phyloP scores from a whole-genome alignment of 83 land plant species.

The Larix sibirica region DNA sequence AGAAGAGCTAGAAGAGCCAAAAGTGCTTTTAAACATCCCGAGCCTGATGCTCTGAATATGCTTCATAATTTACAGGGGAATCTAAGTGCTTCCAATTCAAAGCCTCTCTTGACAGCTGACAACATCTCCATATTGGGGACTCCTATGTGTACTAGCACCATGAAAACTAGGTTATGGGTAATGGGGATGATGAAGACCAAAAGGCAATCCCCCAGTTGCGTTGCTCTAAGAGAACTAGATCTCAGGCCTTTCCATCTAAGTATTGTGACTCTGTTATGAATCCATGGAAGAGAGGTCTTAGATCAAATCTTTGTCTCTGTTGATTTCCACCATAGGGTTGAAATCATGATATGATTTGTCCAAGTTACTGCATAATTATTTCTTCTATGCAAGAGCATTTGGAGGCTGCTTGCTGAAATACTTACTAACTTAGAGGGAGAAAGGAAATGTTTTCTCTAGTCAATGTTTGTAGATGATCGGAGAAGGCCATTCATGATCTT shows the following conservation, averaged over 20 bases:
- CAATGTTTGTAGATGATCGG: too few relatives aligned
- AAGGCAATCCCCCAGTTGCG: background rate
- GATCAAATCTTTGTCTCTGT: too few relatives aligned
- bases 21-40: constrained; percentile 7
- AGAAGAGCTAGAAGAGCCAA: background rate
- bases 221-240: constrained; percentile 13
- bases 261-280: constrained; percentile 11
- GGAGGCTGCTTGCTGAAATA: too few relatives aligned
- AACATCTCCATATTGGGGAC: background rate
- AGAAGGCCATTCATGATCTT: too few relatives aligned
- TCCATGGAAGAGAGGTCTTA: too few relatives aligned
- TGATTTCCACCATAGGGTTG: too few relatives aligned
- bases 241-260: background rate
- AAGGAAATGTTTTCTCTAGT: too few relatives aligned
- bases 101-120: background rate
- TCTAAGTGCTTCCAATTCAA: background rate
- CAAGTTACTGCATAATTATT: too few relatives aligned
- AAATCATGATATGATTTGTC: too few relatives aligned
- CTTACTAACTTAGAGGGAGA: too few relatives aligned
- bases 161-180: too few relatives aligned
- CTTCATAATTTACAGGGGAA: background rate
- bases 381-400: too few relatives aligned
- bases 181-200: background rate
- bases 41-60: background rate
- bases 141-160: background rate